Evolutionary conservation across 371 early-diverging fungal genomes (phyloP), one percentile per base, ranked within the genome.

Genomic region (Sporodiniella umbellata): DNA sequence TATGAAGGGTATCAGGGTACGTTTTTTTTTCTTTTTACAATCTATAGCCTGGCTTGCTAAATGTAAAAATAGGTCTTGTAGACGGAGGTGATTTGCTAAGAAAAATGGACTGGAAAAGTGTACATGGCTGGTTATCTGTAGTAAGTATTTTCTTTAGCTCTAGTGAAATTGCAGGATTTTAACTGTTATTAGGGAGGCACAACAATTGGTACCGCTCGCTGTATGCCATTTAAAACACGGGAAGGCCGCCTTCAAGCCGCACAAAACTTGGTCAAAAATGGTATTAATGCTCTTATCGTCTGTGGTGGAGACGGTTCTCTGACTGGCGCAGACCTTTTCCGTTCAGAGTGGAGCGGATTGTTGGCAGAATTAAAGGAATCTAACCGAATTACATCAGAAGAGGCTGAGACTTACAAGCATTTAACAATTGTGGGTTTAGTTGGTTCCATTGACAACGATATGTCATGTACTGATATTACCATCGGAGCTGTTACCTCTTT

Each of bases 291-390:
- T 8, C 71, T 99, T 33, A 81, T 99, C 53, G 93, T 99, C 15
- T 88, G 96, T 58, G 99, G 99, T 51, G 99, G 99, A 48, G 99
- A 99, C 64, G 99, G 99, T 10, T 93, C 95, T 11, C 77, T 99
- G 57, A 95, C 95, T 6, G 99, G 99, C 43, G 99, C 99, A 5
- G 91, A 95, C 64, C 70, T 83, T 35, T 84, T 99, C 68, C 83
- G 96, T 33, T 64, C 87, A 21, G 99, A 99, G 72, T 99, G 98
- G 95, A 80, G 80, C 18, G 80, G 81, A 3, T 78, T 94, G 12
- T 63, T 96, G 1, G 79, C 79, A 30, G 93, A 94, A 54, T 78
- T 98, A 22, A 69, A 90, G 55, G 56, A 66, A 8, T 63, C 54
- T 0, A 73, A 68, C 37, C 76, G 78, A 7, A 70, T 94, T 37